Percentiles rank a stretch among this genome's conserved stretches.
phyloP scores from a whole-genome alignment of 352 stramenopile species.

The Pythium periplocum region DNA sequence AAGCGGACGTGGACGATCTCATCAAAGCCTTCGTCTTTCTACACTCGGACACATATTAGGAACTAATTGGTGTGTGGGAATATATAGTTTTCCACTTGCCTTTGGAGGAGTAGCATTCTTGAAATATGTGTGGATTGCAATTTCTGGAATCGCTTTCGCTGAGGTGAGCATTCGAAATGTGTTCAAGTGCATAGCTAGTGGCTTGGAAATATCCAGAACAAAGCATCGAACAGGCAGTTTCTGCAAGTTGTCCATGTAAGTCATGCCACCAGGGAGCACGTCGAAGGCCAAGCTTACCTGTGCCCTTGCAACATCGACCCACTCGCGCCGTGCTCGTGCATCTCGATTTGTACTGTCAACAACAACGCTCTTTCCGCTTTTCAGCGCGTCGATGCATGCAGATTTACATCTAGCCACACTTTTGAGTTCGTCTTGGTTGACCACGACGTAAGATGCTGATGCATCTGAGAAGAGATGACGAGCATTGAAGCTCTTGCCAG shows the following conservation, averaged over 20 bases:
- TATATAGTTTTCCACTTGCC: constrained; percentile 13
- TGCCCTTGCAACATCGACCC: constrained; percentile 63
- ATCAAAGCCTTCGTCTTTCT: constrained; percentile 70
- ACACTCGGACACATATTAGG: constrained; percentile 2
- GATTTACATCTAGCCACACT: constrained; percentile 73
- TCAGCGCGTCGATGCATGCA: constrained; percentile 47
- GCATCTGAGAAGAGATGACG: constrained; percentile 24
- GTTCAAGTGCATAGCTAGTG: constrained; percentile 83
- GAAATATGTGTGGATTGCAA: constrained; percentile 87
- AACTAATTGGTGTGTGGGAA: background rate
- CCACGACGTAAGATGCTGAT: constrained; percentile 38
- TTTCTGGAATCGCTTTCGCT: constrained; percentile 72
- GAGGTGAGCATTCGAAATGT: constrained; percentile 70
- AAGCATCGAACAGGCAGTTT: constrained; percentile 65
- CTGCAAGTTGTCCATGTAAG: constrained; percentile 16
- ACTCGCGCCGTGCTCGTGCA: constrained; percentile 50
- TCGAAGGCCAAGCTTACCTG: constrained; percentile 25
- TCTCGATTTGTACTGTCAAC: constrained; percentile 87
- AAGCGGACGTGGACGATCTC: constrained; percentile 72
- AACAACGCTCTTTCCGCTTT: constrained; percentile 63
- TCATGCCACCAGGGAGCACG: constrained; percentile 1
- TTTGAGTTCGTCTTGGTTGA: constrained; percentile 87
- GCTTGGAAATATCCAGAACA: constrained; percentile 71
- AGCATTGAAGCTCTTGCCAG: constrained; percentile 65
- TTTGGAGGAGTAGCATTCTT: constrained; percentile 62